These are phyloP conservation scores for Rhexocercosporidium sp. DNA, from an alignment of 2,329 filamentous ascomycete genomes.

Conservation along the genomic window DNA sequence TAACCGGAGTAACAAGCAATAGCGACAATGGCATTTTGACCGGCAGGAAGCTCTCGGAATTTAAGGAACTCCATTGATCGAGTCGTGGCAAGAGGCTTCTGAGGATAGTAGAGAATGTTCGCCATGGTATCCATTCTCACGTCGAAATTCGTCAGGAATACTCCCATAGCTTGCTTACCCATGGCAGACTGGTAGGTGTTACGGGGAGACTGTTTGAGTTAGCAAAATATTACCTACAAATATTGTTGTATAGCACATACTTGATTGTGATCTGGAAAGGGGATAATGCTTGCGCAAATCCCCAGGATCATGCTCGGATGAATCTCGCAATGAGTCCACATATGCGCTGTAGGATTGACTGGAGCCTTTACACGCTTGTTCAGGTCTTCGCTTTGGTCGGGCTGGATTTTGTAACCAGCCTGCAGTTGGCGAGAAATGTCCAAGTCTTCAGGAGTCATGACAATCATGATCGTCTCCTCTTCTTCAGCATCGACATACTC, in stretches of 20 bases:
- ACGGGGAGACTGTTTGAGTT: constrained; percentile 76
- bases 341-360: constrained; percentile 85
- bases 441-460: constrained; percentile 96
- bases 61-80: constrained; percentile 98
- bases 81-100: constrained; percentile 95
- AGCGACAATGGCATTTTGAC: constrained; percentile 97
- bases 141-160: constrained; percentile 96
- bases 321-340: constrained; percentile 98
- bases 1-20: constrained; percentile 98
- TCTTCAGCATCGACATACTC: constrained; percentile 98
- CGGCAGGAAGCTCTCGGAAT: constrained; percentile 94
- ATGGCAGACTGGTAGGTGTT: constrained; percentile 99
- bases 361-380: constrained; percentile 88
- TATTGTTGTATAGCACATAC: constrained; percentile 49
- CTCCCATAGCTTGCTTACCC: constrained; percentile 99
- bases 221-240: constrained; percentile 38
- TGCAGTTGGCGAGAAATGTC: constrained; percentile 77
- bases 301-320: constrained; percentile 99
- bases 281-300: constrained; percentile 98
- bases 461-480: constrained; percentile 98
- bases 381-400: constrained; percentile 71
- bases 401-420: constrained; percentile 62
- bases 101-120: constrained; percentile 98
- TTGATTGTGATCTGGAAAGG: constrained; percentile 98
- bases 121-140: constrained; percentile 99